Base-by-base conservation (phyloP, 139 green algal species). In the Volvox africanus region DNA sequence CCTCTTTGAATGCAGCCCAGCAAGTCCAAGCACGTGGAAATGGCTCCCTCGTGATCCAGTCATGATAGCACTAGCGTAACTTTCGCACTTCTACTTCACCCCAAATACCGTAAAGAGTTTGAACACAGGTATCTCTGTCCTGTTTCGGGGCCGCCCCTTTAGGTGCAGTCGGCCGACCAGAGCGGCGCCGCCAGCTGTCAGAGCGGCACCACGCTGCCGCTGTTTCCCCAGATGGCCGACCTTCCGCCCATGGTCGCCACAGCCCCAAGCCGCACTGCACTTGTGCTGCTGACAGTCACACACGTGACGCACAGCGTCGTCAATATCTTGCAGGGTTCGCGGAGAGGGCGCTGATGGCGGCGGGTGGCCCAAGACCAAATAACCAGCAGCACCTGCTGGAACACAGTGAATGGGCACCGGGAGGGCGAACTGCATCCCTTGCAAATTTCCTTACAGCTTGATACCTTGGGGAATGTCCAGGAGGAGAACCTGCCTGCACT, bases 291-390 rank as follows among this genome's bases (percentile, higher is more conserved):
- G 26, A 89, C 85, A 11, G 69, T 16, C 33, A 82, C 69, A 18
- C 85, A 89, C 85, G 44, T 89, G 69, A 71, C 69, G 1, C 85
- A 68, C 68, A 82, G 69, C 37, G 3, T 33, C 11, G 85, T 68
- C 28, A 82, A 89, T n/a, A 71, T 89, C 2, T 16, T 68, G 67
- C 67, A 80, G 67, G 83, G 83, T 0, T 88, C 33, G 83, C 67
- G 83, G 83, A 88, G 83, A 24, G 83, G 9, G 83, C 36, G 67
- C 83, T 88, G 83, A 33, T 88, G 65, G 83, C 67, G 35, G 22
- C 67, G 11, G 83, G 83, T 12, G 24, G 36, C 36, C 37, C 78
- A 14, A 2, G 36, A 26, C 19, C 78, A 6, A 13, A 68, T 35
- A 35, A 84, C n/a, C 33, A 61, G 76, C 76, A 55, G 13, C 76